These are phyloP conservation scores for Claviceps monticola DNA, from an alignment of 2,329 filamentous ascomycete species.

Conservation along the genomic window DNA sequence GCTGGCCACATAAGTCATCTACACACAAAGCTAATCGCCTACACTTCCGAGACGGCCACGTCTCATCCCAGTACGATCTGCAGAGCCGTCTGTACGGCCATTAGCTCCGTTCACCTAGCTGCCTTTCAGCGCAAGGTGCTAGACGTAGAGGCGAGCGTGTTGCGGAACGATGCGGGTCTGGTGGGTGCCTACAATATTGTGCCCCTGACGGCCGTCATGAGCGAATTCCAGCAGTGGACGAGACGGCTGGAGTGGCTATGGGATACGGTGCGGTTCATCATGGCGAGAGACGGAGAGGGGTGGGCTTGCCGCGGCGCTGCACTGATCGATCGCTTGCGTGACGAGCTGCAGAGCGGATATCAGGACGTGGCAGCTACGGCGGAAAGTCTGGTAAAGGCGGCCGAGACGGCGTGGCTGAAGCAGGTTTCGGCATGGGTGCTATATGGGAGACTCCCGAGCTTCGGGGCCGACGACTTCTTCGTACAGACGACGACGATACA, in stretches of 20 bases:
- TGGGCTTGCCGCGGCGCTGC: constrained; percentile 49
- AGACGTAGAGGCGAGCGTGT: constrained; percentile 66
- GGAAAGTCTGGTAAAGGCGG: constrained; percentile 56
- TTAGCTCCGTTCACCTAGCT: constrained; percentile 60
- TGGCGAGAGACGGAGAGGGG: constrained; percentile 22
- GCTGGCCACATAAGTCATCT: constrained; percentile 66
- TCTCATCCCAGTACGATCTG: constrained; percentile 71
- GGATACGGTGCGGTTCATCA: constrained; percentile 57
- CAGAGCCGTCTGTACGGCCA: constrained; percentile 69
- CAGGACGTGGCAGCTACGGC: constrained; percentile 70
- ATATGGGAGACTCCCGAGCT: constrained; percentile 68
- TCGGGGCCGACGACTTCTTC: constrained; percentile 79
- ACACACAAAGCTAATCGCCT: constrained; percentile 56
- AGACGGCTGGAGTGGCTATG: constrained; percentile 77
- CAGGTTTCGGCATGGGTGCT: constrained; percentile 84
- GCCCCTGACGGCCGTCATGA: constrained; percentile 70
- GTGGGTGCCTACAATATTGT: constrained; percentile 92
- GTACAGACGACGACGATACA: constrained; percentile 41
- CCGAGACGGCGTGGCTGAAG: constrained; percentile 83
- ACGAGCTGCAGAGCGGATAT: constrained; percentile 76
- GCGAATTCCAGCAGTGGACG: constrained; percentile 78
- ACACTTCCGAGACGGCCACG: constrained; percentile 52
- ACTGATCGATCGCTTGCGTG: constrained; percentile 63
- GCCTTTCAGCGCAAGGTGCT: constrained; percentile 75
- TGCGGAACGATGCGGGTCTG: constrained; percentile 60